phyloP scores from a whole-genome alignment of 805 yeast species.

The Barnettozyma californica region DNA sequence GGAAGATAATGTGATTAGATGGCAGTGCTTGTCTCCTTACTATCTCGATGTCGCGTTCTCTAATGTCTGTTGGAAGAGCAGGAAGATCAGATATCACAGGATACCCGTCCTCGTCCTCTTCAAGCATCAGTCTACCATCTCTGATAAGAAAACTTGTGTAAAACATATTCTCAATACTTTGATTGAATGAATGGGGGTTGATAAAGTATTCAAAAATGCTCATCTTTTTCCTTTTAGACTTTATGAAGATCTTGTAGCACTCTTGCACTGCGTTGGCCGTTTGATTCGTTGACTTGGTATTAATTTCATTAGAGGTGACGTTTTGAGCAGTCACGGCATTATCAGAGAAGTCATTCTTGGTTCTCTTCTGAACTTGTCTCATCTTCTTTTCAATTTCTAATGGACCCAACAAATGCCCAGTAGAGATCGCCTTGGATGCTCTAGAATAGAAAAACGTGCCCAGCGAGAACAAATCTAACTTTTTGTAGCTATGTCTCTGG shows the following conservation, averaged over 20 bases:
- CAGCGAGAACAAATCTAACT: conserved; percentile 53
- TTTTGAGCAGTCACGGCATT: conserved; percentile 47
- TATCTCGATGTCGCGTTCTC: conserved; percentile 20
- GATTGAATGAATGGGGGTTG: conserved; percentile 72
- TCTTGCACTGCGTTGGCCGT: conserved; percentile 60
- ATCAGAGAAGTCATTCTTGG: conserved; percentile 39
- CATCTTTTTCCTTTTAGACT: conserved; percentile 35
- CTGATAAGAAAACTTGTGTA: conserved; percentile 74
- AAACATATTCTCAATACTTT: conserved; percentile 79
- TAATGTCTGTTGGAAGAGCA: conserved; percentile 23
- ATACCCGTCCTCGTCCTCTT: conserved; percentile 43
- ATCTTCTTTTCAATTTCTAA: conserved; percentile 52
- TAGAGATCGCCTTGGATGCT: conserved; percentile 42
- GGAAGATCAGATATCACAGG: conserved; percentile 36
- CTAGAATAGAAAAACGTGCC: conserved; percentile 47
- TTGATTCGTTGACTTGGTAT: conserved; percentile 46
- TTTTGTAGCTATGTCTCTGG: conserved; percentile 33
- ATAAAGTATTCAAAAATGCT: conserved; percentile 62
- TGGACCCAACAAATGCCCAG: conserved; percentile 69
- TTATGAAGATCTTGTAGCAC: conserved; percentile 39
- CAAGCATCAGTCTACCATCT: conserved; percentile 59
- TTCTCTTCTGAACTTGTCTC: conserved; percentile 29
- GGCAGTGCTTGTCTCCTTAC: conserved; percentile 25
- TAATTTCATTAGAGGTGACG: conserved; percentile 47
- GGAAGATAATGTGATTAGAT: conserved; percentile 64